A percentile compares a stretch with the other conserved stretches of the same genome.
Conservation (phyloP, 179 eudicot species). For the Camellia oleifera region DNA sequence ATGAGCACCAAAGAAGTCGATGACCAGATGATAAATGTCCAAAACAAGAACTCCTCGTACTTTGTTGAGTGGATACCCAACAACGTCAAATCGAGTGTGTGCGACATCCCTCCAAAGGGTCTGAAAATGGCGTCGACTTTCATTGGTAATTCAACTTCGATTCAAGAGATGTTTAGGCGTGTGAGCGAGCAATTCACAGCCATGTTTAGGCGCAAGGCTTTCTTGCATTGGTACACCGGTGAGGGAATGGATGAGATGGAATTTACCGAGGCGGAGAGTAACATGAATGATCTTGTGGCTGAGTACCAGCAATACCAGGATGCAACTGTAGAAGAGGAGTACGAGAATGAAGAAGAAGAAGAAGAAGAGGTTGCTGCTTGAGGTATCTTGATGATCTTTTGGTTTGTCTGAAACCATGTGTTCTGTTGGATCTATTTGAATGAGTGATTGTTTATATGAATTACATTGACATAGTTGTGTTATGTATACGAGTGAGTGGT, state of each 20-base stretch:
- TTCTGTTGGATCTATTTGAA: neutral
- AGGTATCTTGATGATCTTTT: neutral
- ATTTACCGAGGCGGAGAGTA: constrained; percentile 39
- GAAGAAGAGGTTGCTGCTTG: constrained; percentile 17
- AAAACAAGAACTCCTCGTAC: constrained; percentile 42
- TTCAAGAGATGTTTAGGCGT: constrained; percentile 38
- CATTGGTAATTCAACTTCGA: constrained; percentile 33
- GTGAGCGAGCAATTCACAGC: constrained; percentile 42
- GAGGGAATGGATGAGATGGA: constrained; percentile 46
- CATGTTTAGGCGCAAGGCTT: constrained; percentile 41
- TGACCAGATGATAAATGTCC: constrained; percentile 40
- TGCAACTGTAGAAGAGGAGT: constrained; percentile 30
- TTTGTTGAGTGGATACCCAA: constrained; percentile 44
- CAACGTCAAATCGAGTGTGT: constrained; percentile 37
- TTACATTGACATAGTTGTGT: neutral
- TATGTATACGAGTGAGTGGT: neutral
- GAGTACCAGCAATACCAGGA: constrained; percentile 45
- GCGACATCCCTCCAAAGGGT: constrained; percentile 37
- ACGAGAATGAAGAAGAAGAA: constrained; percentile 32
- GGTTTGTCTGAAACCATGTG: neutral
- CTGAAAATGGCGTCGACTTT: constrained; percentile 36
- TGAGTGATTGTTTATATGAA: neutral
- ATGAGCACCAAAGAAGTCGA: constrained; percentile 47
- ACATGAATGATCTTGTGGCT: constrained; percentile 41
- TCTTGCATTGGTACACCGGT: constrained; percentile 43